Evolutionary conservation across 371 early-diverging fungal genomes (phyloP), one percentile per base, ranked within the genome.

Genomic region (Capillidium rhysosporum): DNA sequence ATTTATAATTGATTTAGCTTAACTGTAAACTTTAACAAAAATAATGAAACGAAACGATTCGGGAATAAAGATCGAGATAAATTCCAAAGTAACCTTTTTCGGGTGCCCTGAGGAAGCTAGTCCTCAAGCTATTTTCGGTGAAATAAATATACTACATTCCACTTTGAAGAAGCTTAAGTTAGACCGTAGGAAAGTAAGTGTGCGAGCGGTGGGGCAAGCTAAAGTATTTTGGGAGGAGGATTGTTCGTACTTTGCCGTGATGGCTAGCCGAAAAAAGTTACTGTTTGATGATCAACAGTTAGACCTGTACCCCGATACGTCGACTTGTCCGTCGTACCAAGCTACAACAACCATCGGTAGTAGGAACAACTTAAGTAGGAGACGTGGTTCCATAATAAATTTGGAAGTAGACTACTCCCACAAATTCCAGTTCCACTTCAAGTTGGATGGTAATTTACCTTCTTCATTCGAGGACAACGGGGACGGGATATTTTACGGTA

Each of bases 141-240:
- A 23, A 7, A 41, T 52, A 21, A 23, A 52, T 4, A 52, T 52
- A 16, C 8, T 18, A 23, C 52, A 52, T 26, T 8, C 20, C 21
- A n/a, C 26, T 5, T 20, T 52, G 18, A 21, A 26, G n/a, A 26
- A 39, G 14, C 28, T 52, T 7, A 9, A 16, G n/a, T 3, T 18
- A 3, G 16, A 12, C 4, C 20, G n/a, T n/a, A 20, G 25, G 8
- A 16, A 26, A 25, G 25, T 52, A 3, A 25, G 14, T 20, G 10
- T 52, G 7, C 40, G 52, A 12, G 40, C 26, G 4, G 26, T 40
- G 3, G 52, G 52, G 2, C 7, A 21, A 5, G 52, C 52, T n/a
- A 52, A 52, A 41, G 52, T 52, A 2, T 52, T 39, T 23, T 52
- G 52, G 52, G 52, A 52, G 16, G 52, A 52, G 26, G 52, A 52